Evolutionary conservation across 1,284 basidiomycete genomes (phyloP), one percentile per base, ranked within the genome.

Genomic region (Ceratobasidium papillatum): DNA sequence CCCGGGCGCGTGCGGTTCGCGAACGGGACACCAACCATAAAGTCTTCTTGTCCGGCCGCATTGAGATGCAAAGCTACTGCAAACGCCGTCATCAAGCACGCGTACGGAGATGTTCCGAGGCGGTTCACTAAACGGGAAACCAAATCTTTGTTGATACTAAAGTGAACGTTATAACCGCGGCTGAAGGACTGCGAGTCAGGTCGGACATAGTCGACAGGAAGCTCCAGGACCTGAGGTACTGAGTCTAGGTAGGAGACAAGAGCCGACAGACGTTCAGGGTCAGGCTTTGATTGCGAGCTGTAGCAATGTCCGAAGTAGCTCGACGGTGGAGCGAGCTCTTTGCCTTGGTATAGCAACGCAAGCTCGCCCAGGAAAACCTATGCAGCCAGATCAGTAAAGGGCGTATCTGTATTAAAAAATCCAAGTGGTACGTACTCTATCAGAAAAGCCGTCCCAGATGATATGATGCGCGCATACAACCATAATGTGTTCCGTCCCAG

Each of bases 391-490:
- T 47, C 22, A 64, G 25, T 49, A 1, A n/a, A n/a, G n/a, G 25
- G 12, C 2, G 12, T 17, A 11, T 17, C 9, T 43, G 1, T 7
- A 11, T 12, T 3, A 27, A 41, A n/a, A 45, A 62, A 17, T 11
- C 11, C 3, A 3, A 47, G 12, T 14, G 27, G 19, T 9, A 49
- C 61, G 22, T 49, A 49, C 62, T 5, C 30, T 25, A 34, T 64
- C 62, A 32, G 62, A 64, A 25, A 64, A 47, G 9, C 45, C 43
- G 14, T 64, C 62, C 62, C 62, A 64, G 27, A 64, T 51, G 47
- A 64, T 32, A n/a, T 32, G 62, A 36, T 64, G 62, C 5, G 62
- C 62, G 45, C 62, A 64, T 34, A 64, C 17, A 34, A 64, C 45
- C 27, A 64, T 12, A 17, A 64, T 49, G 12, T 64, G 9, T 47